Conservation (phyloP, 2,329 filamentous ascomycete species). For the Alternaria conjuncta region DNA sequence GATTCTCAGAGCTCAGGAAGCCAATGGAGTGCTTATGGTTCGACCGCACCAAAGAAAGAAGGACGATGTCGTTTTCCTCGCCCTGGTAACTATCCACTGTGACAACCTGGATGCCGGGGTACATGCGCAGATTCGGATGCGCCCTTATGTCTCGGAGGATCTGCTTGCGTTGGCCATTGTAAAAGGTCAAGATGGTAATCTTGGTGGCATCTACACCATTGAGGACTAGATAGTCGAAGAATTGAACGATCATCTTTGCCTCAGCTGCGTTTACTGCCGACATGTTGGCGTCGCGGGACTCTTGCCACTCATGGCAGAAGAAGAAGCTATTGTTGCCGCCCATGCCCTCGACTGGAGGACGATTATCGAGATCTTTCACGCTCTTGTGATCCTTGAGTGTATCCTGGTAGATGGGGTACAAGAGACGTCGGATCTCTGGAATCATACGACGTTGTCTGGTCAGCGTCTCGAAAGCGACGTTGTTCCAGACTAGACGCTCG, state of each 20-base stretch:
- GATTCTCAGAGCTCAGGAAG: slow-evolving; percentile 72
- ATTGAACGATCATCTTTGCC: slow-evolving; percentile 75
- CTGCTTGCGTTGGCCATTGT: slow-evolving; percentile 78
- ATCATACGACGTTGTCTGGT: slow-evolving; percentile 75
- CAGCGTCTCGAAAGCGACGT: slow-evolving; percentile 68
- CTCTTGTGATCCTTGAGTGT: slow-evolving; percentile 63
- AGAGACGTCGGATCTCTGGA: slow-evolving; percentile 68
- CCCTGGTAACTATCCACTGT: slow-evolving; percentile 86
- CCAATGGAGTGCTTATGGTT: slow-evolving; percentile 67
- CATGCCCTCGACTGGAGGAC: slow-evolving; percentile 67
- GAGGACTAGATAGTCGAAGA: slow-evolving; percentile 73
- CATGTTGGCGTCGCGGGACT: slow-evolving; percentile 66
- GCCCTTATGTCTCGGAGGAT: slow-evolving; percentile 60
- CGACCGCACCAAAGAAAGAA: slow-evolving; percentile 81
- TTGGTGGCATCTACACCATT: slow-evolving; percentile 66
- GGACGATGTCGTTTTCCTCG: slow-evolving; percentile 86
- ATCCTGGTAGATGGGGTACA: slow-evolving; percentile 67
- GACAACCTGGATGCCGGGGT: slow-evolving; percentile 63
- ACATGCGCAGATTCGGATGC: slow-evolving; percentile 50
- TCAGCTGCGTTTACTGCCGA: slow-evolving; percentile 75
- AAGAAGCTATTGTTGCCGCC: slow-evolving; percentile 66
- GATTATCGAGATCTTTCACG: slow-evolving; percentile 55
- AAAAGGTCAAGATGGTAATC: slow-evolving; percentile 86
- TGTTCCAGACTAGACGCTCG: slow-evolving; percentile 73
- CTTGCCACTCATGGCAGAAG: slow-evolving; percentile 69